Evolutionary conservation across 1,284 basidiomycete genomes (phyloP), one percentile per base, ranked within the genome.

Genomic region (Athelia sp.): DNA sequence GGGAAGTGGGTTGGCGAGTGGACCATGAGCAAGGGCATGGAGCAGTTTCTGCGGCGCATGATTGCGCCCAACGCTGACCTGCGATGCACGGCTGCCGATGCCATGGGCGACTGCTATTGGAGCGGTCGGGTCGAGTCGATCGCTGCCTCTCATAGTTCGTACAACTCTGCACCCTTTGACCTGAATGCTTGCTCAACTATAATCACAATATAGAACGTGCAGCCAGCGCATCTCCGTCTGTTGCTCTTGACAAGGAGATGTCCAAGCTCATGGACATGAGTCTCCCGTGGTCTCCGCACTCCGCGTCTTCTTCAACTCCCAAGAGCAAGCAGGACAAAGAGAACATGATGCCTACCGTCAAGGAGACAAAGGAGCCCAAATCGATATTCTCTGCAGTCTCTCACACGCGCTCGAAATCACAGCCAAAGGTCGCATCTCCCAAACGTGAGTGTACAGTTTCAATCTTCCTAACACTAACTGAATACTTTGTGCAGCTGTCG

Each of bases 1-100:
- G 93, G 93, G 11, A 81, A 82, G 58, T 96, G 94, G 90, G 75
- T 91, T n/a, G 93, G 86, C 40, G 75, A 65, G 26, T 94, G 83
- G 79, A 74, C 77, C 47, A 84, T 93, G 73, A 84, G 86, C 2
- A 73, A 74, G 48, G 68, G 73, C 54, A 67, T 75, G 48, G 88
- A 91, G 65, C 74, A 73, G 52, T 71, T 93, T 49, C 67, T 93
- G 8, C 75, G 78, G 18, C 71, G 81, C 46, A 92, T 93, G 91
- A 76, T 91, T 24, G 71, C 79, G 11, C 87, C 90, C 1, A 86
- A 87, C 58, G 83, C 85, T 11, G 83, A 87, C 53, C 59, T 84
- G 36, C 76, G 90, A 2, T 84, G 81, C 56, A 87, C 78, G 1
- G 82, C 88, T 3, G 64, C 69, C 1, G 76, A 84, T 48, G 82